These are phyloP conservation scores for Talaromyces stipitatus DNA, from an alignment of 495 filamentous ascomycete genomes.

Conservation along the genomic window DNA sequence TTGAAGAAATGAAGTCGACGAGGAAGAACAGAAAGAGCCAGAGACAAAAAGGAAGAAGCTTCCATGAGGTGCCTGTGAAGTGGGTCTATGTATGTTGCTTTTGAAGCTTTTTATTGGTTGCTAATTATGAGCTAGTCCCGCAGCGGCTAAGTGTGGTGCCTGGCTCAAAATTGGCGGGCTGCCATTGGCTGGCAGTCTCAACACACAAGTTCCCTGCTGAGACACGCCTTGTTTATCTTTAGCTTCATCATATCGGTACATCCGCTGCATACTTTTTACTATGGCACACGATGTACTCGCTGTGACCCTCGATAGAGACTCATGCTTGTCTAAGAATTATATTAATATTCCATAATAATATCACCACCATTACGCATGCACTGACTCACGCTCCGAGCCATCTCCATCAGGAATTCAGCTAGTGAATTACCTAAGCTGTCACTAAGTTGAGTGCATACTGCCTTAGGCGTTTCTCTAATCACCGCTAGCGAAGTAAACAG, in stretches of 20 bases:
- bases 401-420: neutral
- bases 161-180: neutral
- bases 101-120: neutral
- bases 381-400: neutral
- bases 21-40: constrained; percentile 13
- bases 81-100: neutral
- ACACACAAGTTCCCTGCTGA: neutral
- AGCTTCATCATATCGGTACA: neutral
- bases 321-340: neutral
- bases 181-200: neutral
- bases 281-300: neutral
- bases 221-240: neutral
- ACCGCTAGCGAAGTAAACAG: neutral
- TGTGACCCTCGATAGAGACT: neutral
- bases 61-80: neutral
- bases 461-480: too few relatives aligned
- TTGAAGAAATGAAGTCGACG: constrained; percentile 8
- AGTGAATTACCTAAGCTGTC: neutral
- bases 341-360: neutral
- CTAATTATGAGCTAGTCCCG: neutral
- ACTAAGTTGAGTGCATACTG: too few relatives aligned
- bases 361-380: neutral
- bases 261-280: neutral
- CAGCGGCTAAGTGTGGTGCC: neutral
- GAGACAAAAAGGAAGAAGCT: constrained; percentile 6